phyloP scores from a whole-genome alignment of 768 basidiomycete genomes.

The Psilocybe cyanescens region DNA sequence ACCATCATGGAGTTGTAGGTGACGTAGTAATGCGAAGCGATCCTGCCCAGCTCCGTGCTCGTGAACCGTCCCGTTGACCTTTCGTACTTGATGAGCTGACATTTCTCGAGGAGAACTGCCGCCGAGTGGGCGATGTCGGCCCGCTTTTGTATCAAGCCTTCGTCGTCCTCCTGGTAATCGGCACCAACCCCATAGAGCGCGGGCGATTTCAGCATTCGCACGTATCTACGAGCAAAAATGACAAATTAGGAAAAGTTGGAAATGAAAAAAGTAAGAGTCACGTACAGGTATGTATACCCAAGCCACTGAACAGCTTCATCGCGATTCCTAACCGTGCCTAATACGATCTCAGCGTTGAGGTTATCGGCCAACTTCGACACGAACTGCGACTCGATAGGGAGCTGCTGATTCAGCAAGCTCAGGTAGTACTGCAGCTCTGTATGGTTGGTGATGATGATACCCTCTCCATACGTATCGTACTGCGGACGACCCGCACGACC shows the following conservation, averaged over 20 bases:
- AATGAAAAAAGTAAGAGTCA: conserved; percentile 21
- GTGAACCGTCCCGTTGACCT: conserved; percentile 87
- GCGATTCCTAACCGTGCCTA: conserved; percentile 92
- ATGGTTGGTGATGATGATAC: conserved; percentile 98
- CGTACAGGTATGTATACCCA: conserved; percentile 91
- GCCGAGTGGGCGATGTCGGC: conserved; percentile 94
- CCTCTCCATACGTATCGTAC: conserved; percentile 96
- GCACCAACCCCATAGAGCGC: conserved; percentile 85
- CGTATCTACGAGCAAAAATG: conserved; percentile 59
- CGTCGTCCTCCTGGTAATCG: conserved; percentile 91
- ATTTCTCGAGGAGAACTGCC: conserved; percentile 92
- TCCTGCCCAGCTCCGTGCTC: conserved; percentile 90
- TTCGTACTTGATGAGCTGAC: conserved; percentile 93
- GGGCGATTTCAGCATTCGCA: conserved; percentile 92
- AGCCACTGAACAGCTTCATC: conserved; percentile 99
- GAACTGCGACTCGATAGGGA: conserved; percentile 97
- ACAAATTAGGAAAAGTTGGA: neutral
- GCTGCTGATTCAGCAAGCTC: conserved; percentile 92
- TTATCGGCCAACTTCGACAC: conserved; percentile 93
- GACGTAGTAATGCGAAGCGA: conserved; percentile 96
- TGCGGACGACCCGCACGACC: conserved; percentile 97
- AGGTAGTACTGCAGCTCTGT: conserved; percentile 97
- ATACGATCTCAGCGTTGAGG: conserved; percentile 94
- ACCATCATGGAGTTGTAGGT: conserved; percentile 95
- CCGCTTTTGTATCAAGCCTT: conserved; percentile 85